Percentiles rank a stretch among this genome's conserved stretches.
Conservation (phyloP, 768 basidiomycete genomes). For the Sporobolomyces phaffii region DNA sequence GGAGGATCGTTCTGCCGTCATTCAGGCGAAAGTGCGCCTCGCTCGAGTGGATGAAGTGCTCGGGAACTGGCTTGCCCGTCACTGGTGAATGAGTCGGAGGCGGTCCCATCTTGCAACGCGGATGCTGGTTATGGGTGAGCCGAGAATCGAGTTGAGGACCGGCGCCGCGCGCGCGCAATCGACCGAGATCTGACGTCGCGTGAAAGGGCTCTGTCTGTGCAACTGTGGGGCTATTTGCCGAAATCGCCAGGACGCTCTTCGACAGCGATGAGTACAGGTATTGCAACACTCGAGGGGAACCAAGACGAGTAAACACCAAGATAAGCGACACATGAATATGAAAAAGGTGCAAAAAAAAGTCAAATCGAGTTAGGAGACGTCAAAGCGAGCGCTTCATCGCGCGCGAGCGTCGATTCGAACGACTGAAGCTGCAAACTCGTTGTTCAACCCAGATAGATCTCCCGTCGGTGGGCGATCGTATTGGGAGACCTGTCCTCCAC, state of each 20-base stretch:
- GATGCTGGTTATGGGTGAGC: not conserved
- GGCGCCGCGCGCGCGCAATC: too few species aligned
- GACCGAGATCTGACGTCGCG: too few species aligned
- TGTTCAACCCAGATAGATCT: slow-evolving; percentile 8
- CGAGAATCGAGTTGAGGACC: too few species aligned
- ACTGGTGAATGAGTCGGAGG: slow-evolving; percentile 20
- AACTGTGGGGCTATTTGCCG: too few species aligned
- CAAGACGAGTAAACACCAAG: too few species aligned
- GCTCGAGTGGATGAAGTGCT: slow-evolving; percentile 37
- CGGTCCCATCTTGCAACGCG: not conserved
- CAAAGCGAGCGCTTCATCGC: not conserved
- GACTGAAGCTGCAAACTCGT: slow-evolving; percentile 27
- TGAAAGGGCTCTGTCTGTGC: too few species aligned
- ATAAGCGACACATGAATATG: too few species aligned
- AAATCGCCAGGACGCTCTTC: too few species aligned
- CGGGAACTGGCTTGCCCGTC: slow-evolving; percentile 19
- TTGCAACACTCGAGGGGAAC: not conserved
- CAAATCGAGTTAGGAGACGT: not conserved
- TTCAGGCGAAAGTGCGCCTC: slow-evolving; percentile 40
- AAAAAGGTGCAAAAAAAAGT: too few species aligned
- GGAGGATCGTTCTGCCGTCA: slow-evolving; percentile 62
- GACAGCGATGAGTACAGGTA: too few species aligned
- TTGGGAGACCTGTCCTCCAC: slow-evolving; percentile 68
- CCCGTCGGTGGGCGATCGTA: slow-evolving; percentile 53
- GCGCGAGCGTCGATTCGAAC: slow-evolving; percentile 30